Evolutionary conservation across 2,329 filamentous ascomycete species (phyloP), one percentile per base, ranked within the genome.

Genomic region (Metarhizium rileyi): DNA sequence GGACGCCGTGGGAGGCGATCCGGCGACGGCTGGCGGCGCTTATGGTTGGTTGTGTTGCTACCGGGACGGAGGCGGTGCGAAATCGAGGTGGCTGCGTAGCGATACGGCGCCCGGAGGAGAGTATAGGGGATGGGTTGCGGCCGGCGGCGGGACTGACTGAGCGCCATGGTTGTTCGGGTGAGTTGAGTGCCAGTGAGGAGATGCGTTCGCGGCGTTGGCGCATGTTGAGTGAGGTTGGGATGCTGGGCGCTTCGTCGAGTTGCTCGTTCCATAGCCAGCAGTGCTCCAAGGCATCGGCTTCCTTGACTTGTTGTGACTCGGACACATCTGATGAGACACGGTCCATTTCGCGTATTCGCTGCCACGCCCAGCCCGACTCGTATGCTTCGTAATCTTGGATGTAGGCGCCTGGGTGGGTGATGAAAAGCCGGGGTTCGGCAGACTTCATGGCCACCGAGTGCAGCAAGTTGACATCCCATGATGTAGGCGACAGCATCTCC

Each of bases 381-480:
- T 76, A 74, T 5, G 76, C 71, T 28, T 72, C 66, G 14, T 69
- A 63, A 53, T 81, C 77, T 59, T 91, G 87, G 2, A 87, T 67
- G 55, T 91, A 91, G 1, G 84, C 83, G 56, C 86, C 81, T 3
- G 83, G 78, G 51, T 87, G 84, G 1, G 87, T 91, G 51, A 90
- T 74, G 65, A 86, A 91, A 12, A 91, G 74, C 8, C 86, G 76
- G 53, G 82, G 81, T 54, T 77, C 74, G 9, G 78, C 74, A 27
- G 81, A 76, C 58, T 83, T 81, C 86, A 90, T 90, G 59, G 87
- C 77, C 35, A 90, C 78, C 44, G 84, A 82, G 46, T 75, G 74
- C 26, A 91, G 72, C 54, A 90, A 90, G 9, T 78, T 72, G 2
- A 83, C 78, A 47, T 82, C 80, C 87, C 87, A 91, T 3, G 82